Conservation (phyloP, 2,329 filamentous ascomycete species). For the Penicillium olsonii region DNA sequence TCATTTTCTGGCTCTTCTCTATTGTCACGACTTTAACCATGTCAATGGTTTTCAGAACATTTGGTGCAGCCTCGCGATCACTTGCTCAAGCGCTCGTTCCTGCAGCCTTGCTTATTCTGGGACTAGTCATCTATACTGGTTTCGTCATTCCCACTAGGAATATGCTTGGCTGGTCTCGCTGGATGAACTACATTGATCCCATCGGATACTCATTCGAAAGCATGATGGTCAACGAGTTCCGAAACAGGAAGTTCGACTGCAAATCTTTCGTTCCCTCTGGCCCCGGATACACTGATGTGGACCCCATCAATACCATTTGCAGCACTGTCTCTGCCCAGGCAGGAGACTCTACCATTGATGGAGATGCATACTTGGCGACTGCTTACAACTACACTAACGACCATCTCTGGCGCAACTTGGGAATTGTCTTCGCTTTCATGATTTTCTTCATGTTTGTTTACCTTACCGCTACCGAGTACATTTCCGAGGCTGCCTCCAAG, state of each 20-base stretch:
- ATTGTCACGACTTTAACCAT: conserved; percentile 71
- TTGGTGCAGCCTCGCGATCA: conserved; percentile 70
- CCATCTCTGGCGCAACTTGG: not conserved
- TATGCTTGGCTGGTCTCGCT: conserved; percentile 78
- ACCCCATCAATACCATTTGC: conserved; percentile 51
- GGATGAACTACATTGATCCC: conserved; percentile 79
- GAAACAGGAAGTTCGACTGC: conserved; percentile 59
- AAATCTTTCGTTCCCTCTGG: conserved; percentile 44
- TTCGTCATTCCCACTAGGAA: conserved; percentile 50
- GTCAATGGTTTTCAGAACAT: conserved; percentile 80
- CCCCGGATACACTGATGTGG: conserved; percentile 38
- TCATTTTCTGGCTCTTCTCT: conserved; percentile 77
- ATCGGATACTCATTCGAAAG: conserved; percentile 78
- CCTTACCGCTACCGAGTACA: not conserved
- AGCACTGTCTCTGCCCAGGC: conserved; percentile 23
- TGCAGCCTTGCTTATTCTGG: conserved; percentile 50
- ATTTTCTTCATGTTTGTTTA: not conserved
- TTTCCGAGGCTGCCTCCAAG: not conserved
- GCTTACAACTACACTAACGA: not conserved
- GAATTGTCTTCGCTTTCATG: not conserved
- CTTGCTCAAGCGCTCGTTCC: conserved; percentile 58
- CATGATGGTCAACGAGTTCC: conserved; percentile 82
- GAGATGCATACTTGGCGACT: not conserved
- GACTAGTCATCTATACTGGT: conserved; percentile 50
- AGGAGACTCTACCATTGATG: not conserved